Evolutionary conservation across 371 early-diverging fungal species (phyloP).

Genomic region (Mucor mucedo): DNA sequence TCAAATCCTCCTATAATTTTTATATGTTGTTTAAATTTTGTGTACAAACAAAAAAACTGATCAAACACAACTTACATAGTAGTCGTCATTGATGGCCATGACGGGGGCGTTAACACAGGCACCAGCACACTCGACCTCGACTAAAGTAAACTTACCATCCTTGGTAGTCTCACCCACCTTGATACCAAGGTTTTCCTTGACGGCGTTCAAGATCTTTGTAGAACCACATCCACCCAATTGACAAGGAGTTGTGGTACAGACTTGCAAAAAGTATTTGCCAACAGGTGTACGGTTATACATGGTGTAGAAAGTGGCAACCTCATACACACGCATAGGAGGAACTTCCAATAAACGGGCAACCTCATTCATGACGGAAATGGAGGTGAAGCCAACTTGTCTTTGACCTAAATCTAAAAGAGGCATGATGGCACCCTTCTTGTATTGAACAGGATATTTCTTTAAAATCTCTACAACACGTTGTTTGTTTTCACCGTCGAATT

Average conservation of each 20-base stretch:
- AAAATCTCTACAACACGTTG: slow-evolving; percentile 86
- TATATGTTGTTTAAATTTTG: background rate
- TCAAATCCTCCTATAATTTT: slow-evolving; percentile 86
- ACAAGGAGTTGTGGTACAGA: slow-evolving; percentile 98
- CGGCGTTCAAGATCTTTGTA: slow-evolving; percentile 85
- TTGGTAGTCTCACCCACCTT: slow-evolving; percentile 93
- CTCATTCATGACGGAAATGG: slow-evolving; percentile 95
- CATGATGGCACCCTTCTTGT: slow-evolving; percentile 97
- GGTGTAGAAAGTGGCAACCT: slow-evolving; percentile 99
- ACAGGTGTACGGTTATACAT: slow-evolving; percentile 99
- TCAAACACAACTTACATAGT: slow-evolving; percentile 71
- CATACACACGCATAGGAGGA: slow-evolving; percentile 98
- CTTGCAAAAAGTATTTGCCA: slow-evolving; percentile 97
- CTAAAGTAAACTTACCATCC: slow-evolving; percentile 95
- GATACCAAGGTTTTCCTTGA: slow-evolving; percentile 87
- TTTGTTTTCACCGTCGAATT: slow-evolving; percentile 83
- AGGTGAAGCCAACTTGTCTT: slow-evolving; percentile 92
- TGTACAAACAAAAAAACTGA: background rate
- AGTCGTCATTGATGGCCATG: slow-evolving; percentile 96
- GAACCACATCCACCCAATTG: slow-evolving; percentile 90
- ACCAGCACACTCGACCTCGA: slow-evolving; percentile 99
- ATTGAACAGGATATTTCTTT: slow-evolving; percentile 95
- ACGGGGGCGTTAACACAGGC: slow-evolving; percentile 99
- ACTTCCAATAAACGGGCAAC: slow-evolving; percentile 94
- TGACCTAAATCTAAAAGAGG: slow-evolving; percentile 96